Evolutionary conservation across 345 rosid species (phyloP), one percentile per base, ranked within the genome.

Genomic region (Brassica carinata): DNA sequence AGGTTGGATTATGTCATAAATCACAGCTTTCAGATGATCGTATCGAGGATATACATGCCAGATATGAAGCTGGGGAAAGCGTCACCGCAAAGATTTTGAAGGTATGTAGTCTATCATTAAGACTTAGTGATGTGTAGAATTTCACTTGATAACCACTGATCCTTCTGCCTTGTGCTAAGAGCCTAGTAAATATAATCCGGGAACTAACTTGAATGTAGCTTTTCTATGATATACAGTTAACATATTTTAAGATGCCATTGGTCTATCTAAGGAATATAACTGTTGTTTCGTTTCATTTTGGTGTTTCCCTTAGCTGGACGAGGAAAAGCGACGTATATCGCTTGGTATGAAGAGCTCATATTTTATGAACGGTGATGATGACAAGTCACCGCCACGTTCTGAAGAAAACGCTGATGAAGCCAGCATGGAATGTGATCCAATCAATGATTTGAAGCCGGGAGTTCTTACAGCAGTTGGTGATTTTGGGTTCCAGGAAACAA

Each of bases 1-100:
- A 96, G 99, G 98, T 93, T 84, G 99, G 99, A 65, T 87, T 96
- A 67, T 96, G 98, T 78, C 98, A 96, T 79, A 82, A 84, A 66
- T 90, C 98, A 2, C 88, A 96, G 86, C 87, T 96, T 78, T 83
- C 93, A 3, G 97, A 90, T 71, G 89, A 88, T 68, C 89, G 43
- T 38, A 71, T 90, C 38, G 88, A 86, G 79, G 86, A 87, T 67
- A 75, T 93, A 34, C 89, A 86, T 83, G 71, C 85, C 67, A 90
- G 64, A 71, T 90, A 86, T 82, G 83, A 76, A 84, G 91, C 97
- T 15, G 95, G 99, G 75, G 95, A 93, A 82, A 87, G 83, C 72
- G 92, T 93, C 72, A 86, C 63, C 23, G 97, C 87, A 45, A 92
- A 88, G 84, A 93, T 96, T 76, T 82, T 96, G 86, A 93, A 93